These are phyloP conservation scores for Strigomonas culicis DNA, from an alignment of 208 protist species.

Conservation along the genomic window DNA sequence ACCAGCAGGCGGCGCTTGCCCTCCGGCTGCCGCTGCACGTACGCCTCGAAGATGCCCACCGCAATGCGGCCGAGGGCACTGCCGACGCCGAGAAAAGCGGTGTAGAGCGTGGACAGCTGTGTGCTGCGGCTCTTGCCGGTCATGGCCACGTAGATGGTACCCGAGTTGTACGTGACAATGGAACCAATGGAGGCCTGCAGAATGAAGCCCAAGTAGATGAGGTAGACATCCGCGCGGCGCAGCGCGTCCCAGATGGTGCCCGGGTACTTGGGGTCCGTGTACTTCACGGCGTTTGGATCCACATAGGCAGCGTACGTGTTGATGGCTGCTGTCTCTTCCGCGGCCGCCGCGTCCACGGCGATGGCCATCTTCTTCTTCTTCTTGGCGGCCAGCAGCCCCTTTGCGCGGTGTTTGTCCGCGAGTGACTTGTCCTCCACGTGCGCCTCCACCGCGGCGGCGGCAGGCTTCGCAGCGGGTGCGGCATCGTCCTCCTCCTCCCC, in stretches of 20 bases:
- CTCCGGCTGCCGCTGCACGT: slow-evolving; percentile 47
- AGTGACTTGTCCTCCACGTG: not conserved
- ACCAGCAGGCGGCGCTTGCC: slow-evolving; percentile 40
- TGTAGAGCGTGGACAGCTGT: slow-evolving; percentile 48
- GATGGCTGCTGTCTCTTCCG: not conserved
- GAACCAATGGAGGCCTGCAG: slow-evolving; percentile 39
- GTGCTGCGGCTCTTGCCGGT: slow-evolving; percentile 29
- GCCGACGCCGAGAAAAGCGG: slow-evolving; percentile 61
- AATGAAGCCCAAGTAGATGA: slow-evolving; percentile 51
- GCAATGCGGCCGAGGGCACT: slow-evolving; percentile 46
- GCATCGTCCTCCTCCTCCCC: slow-evolving; percentile 5
- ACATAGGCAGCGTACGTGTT: not conserved
- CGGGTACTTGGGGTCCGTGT: slow-evolving; percentile 41
- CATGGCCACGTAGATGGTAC: slow-evolving; percentile 56
- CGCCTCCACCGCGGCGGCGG: not conserved
- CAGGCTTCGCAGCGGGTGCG: not conserved
- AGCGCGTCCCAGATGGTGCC: slow-evolving; percentile 40
- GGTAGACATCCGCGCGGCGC: slow-evolving; percentile 36
- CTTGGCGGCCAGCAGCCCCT: not conserved
- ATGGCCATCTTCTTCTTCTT: not conserved
- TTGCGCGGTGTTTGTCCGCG: not conserved
- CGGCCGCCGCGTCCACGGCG: not conserved
- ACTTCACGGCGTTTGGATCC: not conserved
- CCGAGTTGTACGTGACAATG: slow-evolving; percentile 68
- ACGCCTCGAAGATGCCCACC: slow-evolving; percentile 61